Conservation (phyloP, 1,139 yeast genomes). For the Scheffersomyces illinoinensis region DNA sequence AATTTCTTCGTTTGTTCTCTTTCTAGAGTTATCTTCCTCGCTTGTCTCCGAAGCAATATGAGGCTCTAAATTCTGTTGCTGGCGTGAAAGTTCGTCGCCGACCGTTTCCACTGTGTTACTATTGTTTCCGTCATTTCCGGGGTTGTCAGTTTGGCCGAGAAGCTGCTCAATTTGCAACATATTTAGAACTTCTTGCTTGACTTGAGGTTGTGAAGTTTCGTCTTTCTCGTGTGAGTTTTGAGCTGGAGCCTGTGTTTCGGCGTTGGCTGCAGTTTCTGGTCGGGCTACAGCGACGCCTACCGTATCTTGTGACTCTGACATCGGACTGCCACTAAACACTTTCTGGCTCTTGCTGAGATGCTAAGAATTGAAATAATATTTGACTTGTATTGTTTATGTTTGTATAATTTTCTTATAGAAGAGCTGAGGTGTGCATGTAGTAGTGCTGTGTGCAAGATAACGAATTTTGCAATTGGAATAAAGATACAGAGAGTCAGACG, state of each 20-base stretch:
- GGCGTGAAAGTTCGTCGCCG: background rate
- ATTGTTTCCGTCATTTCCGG: background rate
- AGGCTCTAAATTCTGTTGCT: background rate
- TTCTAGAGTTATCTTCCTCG: conserved; percentile 8
- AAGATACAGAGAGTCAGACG: background rate
- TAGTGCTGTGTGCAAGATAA: background rate
- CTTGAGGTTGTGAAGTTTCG: background rate
- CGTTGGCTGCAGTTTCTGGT: background rate
- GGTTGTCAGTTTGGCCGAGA: background rate
- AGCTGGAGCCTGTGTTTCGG: background rate
- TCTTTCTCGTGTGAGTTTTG: background rate
- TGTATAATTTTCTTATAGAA: background rate
- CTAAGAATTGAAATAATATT: background rate
- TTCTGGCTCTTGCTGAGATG: background rate
- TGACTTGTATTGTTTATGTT: background rate
- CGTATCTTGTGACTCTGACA: background rate
- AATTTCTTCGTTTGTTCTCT: conserved; percentile 1
- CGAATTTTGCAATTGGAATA: background rate
- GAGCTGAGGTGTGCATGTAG: background rate
- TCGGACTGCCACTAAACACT: background rate
- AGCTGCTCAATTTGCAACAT: conserved; percentile 8
- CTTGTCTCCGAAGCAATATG: background rate
- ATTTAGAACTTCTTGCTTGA: conserved; percentile 4
- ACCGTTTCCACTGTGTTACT: background rate
- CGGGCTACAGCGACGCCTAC: background rate